A percentile compares a stretch with the other conserved stretches of the same genome.
Conservation (phyloP, 148 eudicot genomes). For the Rhododendron williamsianum region DNA sequence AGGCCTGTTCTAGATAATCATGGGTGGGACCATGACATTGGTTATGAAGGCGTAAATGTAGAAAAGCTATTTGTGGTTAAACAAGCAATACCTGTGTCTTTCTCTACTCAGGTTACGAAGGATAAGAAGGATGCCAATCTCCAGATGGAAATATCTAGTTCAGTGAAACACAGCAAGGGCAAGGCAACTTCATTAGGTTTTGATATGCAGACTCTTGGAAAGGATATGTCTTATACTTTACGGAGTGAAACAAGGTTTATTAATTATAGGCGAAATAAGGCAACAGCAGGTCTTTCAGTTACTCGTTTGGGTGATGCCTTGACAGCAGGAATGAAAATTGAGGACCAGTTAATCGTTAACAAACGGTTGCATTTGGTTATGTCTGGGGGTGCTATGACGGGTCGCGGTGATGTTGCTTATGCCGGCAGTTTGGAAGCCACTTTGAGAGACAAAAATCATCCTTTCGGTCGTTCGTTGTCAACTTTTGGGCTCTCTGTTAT, state of each 20-base stretch:
- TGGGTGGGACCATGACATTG: constrained; percentile 98
- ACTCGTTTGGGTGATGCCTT: constrained; percentile 72
- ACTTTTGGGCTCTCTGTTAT: constrained; percentile 75
- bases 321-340: constrained; percentile 74
- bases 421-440: constrained; percentile 96
- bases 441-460: constrained; percentile 76
- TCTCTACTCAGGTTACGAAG: constrained; percentile 85
- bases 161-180: constrained; percentile 75
- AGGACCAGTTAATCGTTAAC: constrained; percentile 62
- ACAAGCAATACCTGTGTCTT: constrained; percentile 67
- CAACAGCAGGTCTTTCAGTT: constrained; percentile 67
- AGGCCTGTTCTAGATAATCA: constrained; percentile 76
- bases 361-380: constrained; percentile 53
- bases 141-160: constrained; percentile 82
- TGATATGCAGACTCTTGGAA: constrained; percentile 80
- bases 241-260: constrained; percentile 76
- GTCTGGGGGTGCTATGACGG: constrained; percentile 81
- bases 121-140: constrained; percentile 88
- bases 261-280: constrained; percentile 64
- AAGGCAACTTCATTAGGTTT: constrained; percentile 77
- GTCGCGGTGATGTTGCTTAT: constrained; percentile 83
- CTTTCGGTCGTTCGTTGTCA: constrained; percentile 73
- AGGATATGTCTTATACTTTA: constrained; percentile 71
- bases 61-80: constrained; percentile 67
- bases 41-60: constrained; percentile 80